Base-by-base conservation (phyloP, 192 early-diverging fungal species). In the Coemansia sp. region DNA sequence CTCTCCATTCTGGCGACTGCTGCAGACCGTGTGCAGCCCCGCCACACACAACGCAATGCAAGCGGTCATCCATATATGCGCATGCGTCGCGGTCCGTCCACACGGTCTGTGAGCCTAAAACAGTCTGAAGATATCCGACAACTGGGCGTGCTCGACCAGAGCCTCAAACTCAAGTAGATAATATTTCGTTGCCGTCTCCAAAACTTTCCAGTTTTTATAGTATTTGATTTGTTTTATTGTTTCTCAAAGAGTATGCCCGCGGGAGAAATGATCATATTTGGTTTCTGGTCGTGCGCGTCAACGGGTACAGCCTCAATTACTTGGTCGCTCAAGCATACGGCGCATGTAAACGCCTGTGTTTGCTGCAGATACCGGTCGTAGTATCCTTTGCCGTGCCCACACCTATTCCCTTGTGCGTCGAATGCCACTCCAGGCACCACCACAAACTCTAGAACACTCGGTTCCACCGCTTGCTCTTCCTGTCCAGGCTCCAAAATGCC, bases 51-150 rank as follows among this genome's bases (percentile, higher is more conserved):
- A 23, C 66, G 67, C 11, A 60, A 25, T 14, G 47, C 32, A 2
- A 58, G 58, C 5, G 55, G 51, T 22, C 78, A 75, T n/a, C 73
- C 73, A 48, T 75, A 75, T 25, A 56, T 62, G 56, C 49, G 79
- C 22, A 22, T 32, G 52, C 62, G 54, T 14, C 55, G 73, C 14
- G 66, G 63, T 3, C 78, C 72, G n/a, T 35, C 73, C 0, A 61
- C 68, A 56, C 66, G 79, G n/a, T 81, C 79, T 0, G 79, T 81
- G 22, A 81, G 79, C 48, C 37, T 81, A 9, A 72, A 70, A 37
- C 79, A 81, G 58, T 72, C 73, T 0, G 79, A 81, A 47, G 79
- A 81, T 37, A 69, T 72, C 22, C 73, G 79, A 3, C 73, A 75
- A 52, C 39, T 81, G 10, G 73, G 73, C 35, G 73, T 60, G 15